Conservation (phyloP, 2,329 filamentous ascomycete species). For the Cadophora sp. region DNA sequence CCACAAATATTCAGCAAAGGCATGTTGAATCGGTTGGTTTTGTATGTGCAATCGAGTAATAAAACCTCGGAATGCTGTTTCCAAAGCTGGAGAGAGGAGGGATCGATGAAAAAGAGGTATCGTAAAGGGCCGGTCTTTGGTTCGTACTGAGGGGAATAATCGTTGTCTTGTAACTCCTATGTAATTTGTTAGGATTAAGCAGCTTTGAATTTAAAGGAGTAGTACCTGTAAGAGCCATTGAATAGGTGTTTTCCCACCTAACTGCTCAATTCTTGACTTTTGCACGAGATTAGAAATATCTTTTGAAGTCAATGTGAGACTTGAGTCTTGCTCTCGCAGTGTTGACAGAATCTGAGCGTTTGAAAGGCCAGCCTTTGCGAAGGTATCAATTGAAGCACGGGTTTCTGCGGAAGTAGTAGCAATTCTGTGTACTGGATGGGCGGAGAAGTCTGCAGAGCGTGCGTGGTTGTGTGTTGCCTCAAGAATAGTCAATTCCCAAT, state of each 20-base stretch:
- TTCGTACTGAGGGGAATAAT: background rate
- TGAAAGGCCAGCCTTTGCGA: background rate
- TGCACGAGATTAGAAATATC: background rate
- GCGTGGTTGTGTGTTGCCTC: background rate
- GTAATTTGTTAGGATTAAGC: background rate
- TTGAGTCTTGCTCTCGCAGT: background rate
- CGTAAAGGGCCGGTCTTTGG: background rate
- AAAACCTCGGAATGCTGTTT: background rate
- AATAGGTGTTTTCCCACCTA: background rate
- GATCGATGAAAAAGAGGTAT: slow-evolving; percentile 16
- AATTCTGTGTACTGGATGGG: background rate
- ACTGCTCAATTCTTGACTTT: background rate
- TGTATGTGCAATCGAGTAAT: background rate
- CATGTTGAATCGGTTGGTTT: slow-evolving; percentile 1
- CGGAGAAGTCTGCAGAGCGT: background rate
- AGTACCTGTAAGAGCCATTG: background rate
- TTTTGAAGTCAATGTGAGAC: background rate
- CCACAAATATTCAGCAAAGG: background rate
- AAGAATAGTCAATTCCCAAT: background rate
- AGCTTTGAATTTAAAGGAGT: background rate
- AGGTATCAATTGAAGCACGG: background rate
- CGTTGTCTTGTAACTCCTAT: background rate
- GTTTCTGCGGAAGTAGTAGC: background rate
- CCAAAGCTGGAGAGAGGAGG: slow-evolving; percentile 11
- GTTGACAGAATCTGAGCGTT: background rate